Conservation (phyloP, 768 basidiomycete species). For the Kwoniella heveanensis region DNA sequence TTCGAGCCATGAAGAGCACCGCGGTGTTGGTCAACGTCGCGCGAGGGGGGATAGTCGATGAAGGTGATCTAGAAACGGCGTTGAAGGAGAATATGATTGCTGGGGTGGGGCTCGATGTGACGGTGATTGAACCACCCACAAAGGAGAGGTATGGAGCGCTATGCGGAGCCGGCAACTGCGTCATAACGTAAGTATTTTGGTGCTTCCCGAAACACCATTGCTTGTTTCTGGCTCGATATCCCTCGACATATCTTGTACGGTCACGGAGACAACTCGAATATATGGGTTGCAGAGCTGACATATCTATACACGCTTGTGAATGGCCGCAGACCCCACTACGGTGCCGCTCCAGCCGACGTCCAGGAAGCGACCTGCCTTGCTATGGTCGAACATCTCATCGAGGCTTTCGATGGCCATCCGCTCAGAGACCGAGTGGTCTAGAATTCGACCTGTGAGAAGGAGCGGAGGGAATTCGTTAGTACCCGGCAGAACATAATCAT, state of each 20-base stretch:
- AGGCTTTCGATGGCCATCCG: not conserved
- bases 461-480: too few species aligned
- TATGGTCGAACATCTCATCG: constrained; percentile 13
- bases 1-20: constrained; percentile 45
- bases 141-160: constrained; percentile 36
- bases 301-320: not conserved
- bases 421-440: constrained; percentile 3
- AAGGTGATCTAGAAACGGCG: constrained; percentile 36
- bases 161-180: constrained; percentile 11
- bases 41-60: constrained; percentile 54
- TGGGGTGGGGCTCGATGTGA: constrained; percentile 52
- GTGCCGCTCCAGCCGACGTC: constrained; percentile 15
- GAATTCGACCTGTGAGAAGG: too few species aligned
- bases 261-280: too few species aligned
- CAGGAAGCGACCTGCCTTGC: constrained; percentile 6
- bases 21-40: constrained; percentile 55
- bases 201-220: too few species aligned
- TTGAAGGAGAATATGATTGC: constrained; percentile 34
- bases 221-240: too few species aligned
- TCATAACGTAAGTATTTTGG: constrained; percentile 6
- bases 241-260: too few species aligned
- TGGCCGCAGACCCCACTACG: constrained; percentile 10
- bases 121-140: constrained; percentile 42
- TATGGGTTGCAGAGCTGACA: not conserved
- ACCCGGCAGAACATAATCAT: too few species aligned